These are phyloP conservation scores for Suillus bovinus DNA, from an alignment of 768 basidiomycete species.

Conservation along the genomic window DNA sequence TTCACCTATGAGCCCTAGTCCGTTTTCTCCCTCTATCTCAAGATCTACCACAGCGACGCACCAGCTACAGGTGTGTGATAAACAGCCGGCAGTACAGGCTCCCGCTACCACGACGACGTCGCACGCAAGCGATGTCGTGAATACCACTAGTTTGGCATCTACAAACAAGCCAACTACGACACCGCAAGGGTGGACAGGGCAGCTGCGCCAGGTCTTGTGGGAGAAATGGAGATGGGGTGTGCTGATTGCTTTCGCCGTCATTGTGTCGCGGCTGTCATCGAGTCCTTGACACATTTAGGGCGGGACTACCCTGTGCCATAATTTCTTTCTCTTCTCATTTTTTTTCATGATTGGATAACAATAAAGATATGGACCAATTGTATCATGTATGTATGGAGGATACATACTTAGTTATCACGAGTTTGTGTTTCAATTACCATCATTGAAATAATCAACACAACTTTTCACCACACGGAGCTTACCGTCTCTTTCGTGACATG, in stretches of 20 bases:
- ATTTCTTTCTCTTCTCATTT: conserved; percentile 11
- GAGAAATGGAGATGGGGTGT: conserved; percentile 88
- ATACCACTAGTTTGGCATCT: conserved; percentile 17
- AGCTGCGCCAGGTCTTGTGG: conserved; percentile 68
- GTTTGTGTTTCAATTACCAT: background rate
- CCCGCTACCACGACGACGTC: conserved; percentile 19
- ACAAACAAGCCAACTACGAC: conserved; percentile 30
- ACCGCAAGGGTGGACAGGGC: conserved; percentile 55
- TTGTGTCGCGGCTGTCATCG: conserved; percentile 76
- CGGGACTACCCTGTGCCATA: conserved; percentile 7
- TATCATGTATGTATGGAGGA: conserved; percentile 3
- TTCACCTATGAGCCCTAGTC: conserved; percentile 21
- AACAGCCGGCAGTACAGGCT: conserved; percentile 20
- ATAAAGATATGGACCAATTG: conserved; percentile 8
- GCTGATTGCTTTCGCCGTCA: conserved; percentile 72
- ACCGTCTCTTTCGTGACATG: background rate
- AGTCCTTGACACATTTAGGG: conserved; percentile 27
- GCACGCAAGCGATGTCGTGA: conserved; percentile 12
- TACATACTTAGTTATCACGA: conserved; percentile 4
- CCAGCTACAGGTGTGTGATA: conserved; percentile 21
- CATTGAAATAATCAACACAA: background rate
- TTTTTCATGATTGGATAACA: conserved; percentile 5
- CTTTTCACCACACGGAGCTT: background rate
- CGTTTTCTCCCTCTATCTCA: conserved; percentile 15
- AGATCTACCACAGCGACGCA: conserved; percentile 23